Percentiles rank a stretch among this genome's conserved stretches.
phyloP scores from a whole-genome alignment of 495 filamentous ascomycete species.

The Penicillium cataractarum region DNA sequence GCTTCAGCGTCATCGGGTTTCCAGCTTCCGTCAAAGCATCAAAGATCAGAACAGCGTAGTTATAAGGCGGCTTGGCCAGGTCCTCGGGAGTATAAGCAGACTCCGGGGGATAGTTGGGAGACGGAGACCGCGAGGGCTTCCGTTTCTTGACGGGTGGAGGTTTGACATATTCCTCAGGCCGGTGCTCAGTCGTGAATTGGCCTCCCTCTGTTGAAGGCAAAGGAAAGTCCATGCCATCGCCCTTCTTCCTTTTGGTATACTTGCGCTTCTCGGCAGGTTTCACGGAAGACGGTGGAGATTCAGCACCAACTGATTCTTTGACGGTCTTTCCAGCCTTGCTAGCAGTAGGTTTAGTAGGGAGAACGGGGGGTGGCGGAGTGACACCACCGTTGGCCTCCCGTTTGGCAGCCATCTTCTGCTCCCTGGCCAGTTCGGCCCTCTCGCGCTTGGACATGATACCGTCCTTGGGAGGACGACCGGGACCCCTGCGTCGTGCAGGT shows the following conservation, averaged over 20 bases:
- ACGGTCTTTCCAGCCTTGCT: conserved; percentile 61
- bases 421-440: conserved; percentile 66
- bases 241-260: conserved; percentile 75
- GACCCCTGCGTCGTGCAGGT: conserved; percentile 73
- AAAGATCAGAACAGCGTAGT: conserved; percentile 90
- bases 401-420: conserved; percentile 56
- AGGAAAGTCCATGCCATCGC: conserved; percentile 53
- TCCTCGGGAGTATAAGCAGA: conserved; percentile 82
- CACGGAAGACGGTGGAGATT: conserved; percentile 51
- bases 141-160: conserved; percentile 54
- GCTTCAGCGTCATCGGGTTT: conserved; percentile 78
- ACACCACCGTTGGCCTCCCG: conserved; percentile 50
- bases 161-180: conserved; percentile 47
- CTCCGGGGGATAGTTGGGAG: conserved; percentile 71
- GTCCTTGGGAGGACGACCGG: conserved; percentile 87
- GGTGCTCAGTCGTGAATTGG: conserved; percentile 47
- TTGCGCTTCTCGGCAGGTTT: conserved; percentile 71
- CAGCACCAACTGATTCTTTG: conserved; percentile 47
- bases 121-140: conserved; percentile 66
- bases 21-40: conserved; percentile 78
- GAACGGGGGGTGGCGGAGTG: conserved; percentile 42
- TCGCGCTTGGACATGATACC: conserved; percentile 91
- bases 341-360: conserved; percentile 25
- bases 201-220: conserved; percentile 51
- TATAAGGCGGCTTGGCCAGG: conserved; percentile 79